Conservation (phyloP, 169 alveolate species). For the Neospora caninum region DNA sequence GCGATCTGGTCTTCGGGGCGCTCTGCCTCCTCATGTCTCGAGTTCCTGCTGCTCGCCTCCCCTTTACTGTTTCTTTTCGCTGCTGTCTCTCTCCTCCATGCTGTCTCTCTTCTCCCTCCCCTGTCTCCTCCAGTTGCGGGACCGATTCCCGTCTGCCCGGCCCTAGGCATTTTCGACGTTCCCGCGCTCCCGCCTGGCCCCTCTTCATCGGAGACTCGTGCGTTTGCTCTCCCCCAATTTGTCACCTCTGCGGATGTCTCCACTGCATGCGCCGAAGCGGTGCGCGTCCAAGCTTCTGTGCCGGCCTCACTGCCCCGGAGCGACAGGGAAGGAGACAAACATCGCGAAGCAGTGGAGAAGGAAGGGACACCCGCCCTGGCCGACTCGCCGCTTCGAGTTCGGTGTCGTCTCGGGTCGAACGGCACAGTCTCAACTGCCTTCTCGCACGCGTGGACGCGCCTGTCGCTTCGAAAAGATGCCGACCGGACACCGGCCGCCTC, state of each 20-base stretch:
- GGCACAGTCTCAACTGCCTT: no score
- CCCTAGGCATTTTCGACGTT: neutral
- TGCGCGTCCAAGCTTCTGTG: neutral
- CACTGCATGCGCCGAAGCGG: neutral
- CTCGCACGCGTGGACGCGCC: no score
- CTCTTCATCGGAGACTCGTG: neutral
- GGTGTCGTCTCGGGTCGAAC: no score
- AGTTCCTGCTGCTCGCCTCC: no score
- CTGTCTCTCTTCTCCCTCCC: neutral
- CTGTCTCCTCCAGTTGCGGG: neutral
- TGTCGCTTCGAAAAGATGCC: no score
- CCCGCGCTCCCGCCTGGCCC: neutral
- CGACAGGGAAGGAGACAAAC: no score
- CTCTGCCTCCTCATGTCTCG: no score
- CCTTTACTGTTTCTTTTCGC: neutral
- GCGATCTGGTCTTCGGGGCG: no score
- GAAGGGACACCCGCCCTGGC: no score
- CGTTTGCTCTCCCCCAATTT: neutral
- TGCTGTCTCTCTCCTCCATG: neutral
- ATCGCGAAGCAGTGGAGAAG: no score
- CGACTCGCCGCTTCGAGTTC: no score
- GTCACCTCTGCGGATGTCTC: neutral
- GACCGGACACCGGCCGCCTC: no score
- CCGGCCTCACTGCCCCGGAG: neutral
- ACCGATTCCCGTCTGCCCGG: constrained; percentile 8